Evolutionary conservation across 495 filamentous ascomycete genomes (phyloP).

Genomic region (Penicillium flavigenum): DNA sequence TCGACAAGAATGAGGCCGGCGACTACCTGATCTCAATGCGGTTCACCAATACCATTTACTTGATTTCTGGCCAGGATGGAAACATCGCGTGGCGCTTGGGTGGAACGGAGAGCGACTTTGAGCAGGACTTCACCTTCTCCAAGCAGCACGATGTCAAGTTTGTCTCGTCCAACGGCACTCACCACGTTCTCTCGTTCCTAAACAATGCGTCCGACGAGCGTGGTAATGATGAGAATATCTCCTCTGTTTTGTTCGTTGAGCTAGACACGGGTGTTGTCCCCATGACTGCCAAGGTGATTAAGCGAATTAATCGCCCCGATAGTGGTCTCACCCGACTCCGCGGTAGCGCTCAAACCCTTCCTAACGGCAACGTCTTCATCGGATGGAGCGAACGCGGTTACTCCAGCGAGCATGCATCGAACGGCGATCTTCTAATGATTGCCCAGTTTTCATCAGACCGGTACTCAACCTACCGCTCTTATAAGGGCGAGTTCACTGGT

Average conservation of each 20-base stretch:
- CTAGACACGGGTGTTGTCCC: conserved; percentile 46
- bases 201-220: conserved; percentile 54
- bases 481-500: conserved; percentile 41
- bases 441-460: conserved; percentile 37
- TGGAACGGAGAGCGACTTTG: conserved; percentile 46
- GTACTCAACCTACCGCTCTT: conserved; percentile 44
- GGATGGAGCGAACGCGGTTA: conserved; percentile 60
- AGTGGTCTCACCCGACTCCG: conserved; percentile 55
- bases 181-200: conserved; percentile 51
- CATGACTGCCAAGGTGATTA: conserved; percentile 46
- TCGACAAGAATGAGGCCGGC: conserved; percentile 46
- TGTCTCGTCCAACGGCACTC: conserved; percentile 49
- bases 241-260: conserved; percentile 53
- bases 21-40: conserved; percentile 61
- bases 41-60: conserved; percentile 55
- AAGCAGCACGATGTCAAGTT: conserved; percentile 62
- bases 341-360: conserved; percentile 56
- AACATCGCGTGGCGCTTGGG: conserved; percentile 59
- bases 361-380: conserved; percentile 54
- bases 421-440: conserved; percentile 54
- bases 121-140: conserved; percentile 52
- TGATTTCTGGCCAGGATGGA: conserved; percentile 56
- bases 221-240: conserved; percentile 40
- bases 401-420: conserved; percentile 54
- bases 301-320: conserved; percentile 48